Percentiles rank a stretch among this genome's conserved stretches.
Conservation (phyloP, 1,139 yeast species). For the Nakaseomyces delphensis region DNA sequence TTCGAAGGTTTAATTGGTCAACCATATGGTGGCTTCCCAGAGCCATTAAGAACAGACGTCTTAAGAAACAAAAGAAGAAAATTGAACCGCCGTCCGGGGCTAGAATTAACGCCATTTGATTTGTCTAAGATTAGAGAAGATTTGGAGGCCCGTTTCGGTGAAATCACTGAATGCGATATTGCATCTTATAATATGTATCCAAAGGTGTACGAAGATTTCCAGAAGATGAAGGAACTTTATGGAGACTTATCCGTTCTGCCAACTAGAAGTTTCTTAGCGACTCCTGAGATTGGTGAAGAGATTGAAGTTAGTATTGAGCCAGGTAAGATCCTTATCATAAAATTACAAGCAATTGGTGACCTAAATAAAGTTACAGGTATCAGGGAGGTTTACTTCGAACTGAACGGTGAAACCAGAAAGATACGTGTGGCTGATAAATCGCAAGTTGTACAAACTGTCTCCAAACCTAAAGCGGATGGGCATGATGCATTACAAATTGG, state of each 20-base stretch:
- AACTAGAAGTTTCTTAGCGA: conserved; percentile 79
- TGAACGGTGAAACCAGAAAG: conserved; percentile 96
- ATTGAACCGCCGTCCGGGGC: conserved; percentile 84
- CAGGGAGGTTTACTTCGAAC: conserved; percentile 94
- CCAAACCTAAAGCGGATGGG: conserved; percentile 85
- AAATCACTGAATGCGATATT: conserved; percentile 74
- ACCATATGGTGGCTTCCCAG: conserved; percentile 99
- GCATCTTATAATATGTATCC: conserved; percentile 98
- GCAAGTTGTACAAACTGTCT: conserved; percentile 71
- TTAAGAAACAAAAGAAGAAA: conserved; percentile 85
- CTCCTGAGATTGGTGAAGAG: conserved; percentile 82
- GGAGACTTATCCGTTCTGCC: conserved; percentile 94
- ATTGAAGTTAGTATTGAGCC: conserved; percentile 82
- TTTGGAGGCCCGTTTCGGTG: conserved; percentile 51
- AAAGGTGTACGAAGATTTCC: conserved; percentile 85
- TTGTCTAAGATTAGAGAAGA: conserved; percentile 63
- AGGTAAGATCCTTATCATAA: conserved; percentile 89
- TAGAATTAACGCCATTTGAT: conserved; percentile 75
- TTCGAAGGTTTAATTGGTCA: conserved; percentile 99
- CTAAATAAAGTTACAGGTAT: conserved; percentile 75
- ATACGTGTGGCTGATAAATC: conserved; percentile 84
- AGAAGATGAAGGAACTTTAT: conserved; percentile 61
- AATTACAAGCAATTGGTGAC: conserved; percentile 89
- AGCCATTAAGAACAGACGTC: conserved; percentile 87
- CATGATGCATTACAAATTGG: conserved; percentile 89